Percentiles rank a stretch among this genome's conserved stretches.
Conservation (phyloP, 192 early-diverging fungal species). For the Coemansia reversa region DNA sequence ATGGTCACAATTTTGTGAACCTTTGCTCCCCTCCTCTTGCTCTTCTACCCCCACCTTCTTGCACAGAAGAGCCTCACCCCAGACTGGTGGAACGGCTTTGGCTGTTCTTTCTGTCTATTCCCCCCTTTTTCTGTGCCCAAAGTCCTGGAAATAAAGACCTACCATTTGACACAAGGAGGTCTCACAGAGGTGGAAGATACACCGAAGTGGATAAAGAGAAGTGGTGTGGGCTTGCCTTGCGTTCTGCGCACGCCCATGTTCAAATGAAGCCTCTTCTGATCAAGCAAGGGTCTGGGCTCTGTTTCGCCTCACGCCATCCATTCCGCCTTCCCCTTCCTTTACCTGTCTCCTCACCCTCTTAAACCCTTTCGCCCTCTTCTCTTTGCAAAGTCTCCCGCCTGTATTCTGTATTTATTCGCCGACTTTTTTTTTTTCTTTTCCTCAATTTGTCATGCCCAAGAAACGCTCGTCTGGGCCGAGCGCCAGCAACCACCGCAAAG, state of each 20-base stretch:
- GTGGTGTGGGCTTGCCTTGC: too few relatives aligned
- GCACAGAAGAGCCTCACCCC: background rate
- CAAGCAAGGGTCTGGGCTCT: background rate
- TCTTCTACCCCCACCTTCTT: constrained; percentile 4
- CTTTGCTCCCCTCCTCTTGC: background rate
- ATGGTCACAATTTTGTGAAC: background rate
- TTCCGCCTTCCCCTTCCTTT: background rate
- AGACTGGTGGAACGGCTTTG: background rate
- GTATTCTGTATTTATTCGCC: constrained; percentile 7
- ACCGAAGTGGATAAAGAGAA: background rate
- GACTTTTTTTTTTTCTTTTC: constrained; percentile 10
- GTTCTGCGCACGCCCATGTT: background rate
- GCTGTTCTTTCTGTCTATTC: background rate
- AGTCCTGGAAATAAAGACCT: background rate
- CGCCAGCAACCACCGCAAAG: background rate
- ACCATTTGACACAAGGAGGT: constrained; percentile 1
- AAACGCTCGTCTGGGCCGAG: constrained; percentile 22
- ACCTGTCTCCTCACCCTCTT: background rate
- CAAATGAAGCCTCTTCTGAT: background rate
- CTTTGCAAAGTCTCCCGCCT: background rate
- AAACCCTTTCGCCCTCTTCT: constrained; percentile 3
- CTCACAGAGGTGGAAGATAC: background rate
- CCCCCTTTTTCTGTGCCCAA: background rate
- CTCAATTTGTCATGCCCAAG: constrained; percentile 25
- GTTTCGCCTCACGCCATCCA: background rate